phyloP scores from a whole-genome alignment of 2,329 filamentous ascomycete species.

The Periglandula ipomoeae region DNA sequence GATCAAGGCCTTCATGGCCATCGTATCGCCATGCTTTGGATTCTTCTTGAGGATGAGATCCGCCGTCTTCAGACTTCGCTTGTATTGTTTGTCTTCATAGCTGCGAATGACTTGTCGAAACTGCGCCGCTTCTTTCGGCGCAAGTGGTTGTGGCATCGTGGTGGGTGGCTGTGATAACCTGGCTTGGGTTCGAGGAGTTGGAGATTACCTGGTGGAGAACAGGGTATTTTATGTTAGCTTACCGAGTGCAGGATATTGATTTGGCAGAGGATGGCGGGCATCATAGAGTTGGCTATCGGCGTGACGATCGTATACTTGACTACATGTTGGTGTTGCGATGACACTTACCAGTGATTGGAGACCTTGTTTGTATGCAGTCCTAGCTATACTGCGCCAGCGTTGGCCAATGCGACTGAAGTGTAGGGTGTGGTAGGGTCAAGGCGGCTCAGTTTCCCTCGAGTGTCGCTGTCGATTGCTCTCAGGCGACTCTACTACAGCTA shows the following conservation, averaged over 20 bases:
- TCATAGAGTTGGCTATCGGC: not conserved
- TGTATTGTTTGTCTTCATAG: constrained; percentile 98
- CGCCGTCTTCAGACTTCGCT: constrained; percentile 83
- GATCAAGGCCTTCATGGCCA: constrained; percentile 98
- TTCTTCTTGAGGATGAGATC: constrained; percentile 94
- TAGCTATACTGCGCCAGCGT: not conserved
- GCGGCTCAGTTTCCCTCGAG: not conserved
- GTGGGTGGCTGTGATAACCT: not conserved
- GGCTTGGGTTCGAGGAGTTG: not conserved
- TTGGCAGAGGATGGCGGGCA: not conserved
- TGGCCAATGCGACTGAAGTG: not conserved
- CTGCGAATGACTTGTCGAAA: constrained; percentile 91
- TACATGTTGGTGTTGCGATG: not conserved
- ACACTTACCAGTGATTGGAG: not conserved
- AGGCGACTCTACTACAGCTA: too few species aligned
- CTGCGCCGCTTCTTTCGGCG: constrained; percentile 84
- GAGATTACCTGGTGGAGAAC: not conserved
- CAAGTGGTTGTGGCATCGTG: constrained; percentile 62
- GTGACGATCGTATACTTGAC: not conserved
- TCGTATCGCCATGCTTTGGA: constrained; percentile 93
- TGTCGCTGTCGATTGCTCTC: too few species aligned
- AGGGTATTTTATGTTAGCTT: not conserved
- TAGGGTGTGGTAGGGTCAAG: not conserved
- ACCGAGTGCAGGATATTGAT: not conserved
- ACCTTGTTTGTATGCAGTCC: not conserved